Base-by-base conservation (phyloP, 805 yeast genomes). In the Candida anglica region DNA sequence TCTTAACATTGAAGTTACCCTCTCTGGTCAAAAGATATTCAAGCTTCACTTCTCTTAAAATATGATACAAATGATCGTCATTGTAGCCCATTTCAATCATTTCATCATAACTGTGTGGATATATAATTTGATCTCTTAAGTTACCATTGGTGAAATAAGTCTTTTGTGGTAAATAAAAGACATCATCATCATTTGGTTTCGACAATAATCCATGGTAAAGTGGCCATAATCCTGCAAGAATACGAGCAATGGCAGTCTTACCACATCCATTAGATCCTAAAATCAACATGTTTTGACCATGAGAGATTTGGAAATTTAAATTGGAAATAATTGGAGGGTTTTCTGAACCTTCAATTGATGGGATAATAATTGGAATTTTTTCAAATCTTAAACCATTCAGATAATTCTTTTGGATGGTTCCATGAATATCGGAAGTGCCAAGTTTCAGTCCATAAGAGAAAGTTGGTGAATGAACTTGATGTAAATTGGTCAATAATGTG, bases 201-300 rank as follows among this genome's bases (percentile, higher is more conserved):
- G 95, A 84, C 29, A 89, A 62, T 36, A 88, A 69, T 0, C 97
- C 97, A 43, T 71, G 66, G 58, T 85, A 89, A 18, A 86, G 69
- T 10, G 98, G 96, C 97, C 97, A 89, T 40, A 89, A 66, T 15
- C 91, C 95, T 5, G 94, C 89, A 38, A 88, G 69, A 3, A 89
- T 71, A 42, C 96, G 69, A 33, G 88, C 79, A 44, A 89, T 81
- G 0, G 95, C 79, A 6, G 95, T 82, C 54, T 89, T 89, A 39
- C 98, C 98, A 47, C 82, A 74, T 11, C 96, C 95, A 49, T 89
- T 89, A 32, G 91, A 73, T 8, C 96, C 97, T 41, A 87, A 68
- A 23, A 89, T 81, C 41, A 89, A 71, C 33, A 88, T 62, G 51
- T 84, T 86, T 40, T 85, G 80, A 26, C 81, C 79, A 27, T 69